These are phyloP conservation scores for Zygotorulaspora chibaensis DNA, from an alignment of 805 yeast species.

Conservation along the genomic window DNA sequence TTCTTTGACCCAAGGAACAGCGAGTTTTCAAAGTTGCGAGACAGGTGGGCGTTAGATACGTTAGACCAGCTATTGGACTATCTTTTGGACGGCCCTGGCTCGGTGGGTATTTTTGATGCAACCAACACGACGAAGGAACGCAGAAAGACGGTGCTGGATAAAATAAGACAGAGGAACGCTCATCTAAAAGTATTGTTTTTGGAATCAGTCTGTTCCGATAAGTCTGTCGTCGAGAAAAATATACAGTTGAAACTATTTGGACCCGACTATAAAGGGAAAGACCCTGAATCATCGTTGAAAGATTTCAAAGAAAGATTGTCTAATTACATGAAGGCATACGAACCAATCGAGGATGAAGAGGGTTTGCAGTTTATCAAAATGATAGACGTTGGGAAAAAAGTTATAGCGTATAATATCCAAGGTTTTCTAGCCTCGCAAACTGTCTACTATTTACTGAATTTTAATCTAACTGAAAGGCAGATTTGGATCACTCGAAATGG, in stretches of 20 bases:
- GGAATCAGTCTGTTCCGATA: conserved; percentile 85
- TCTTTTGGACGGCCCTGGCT: conserved; percentile 73
- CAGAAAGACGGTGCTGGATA: conserved; percentile 52
- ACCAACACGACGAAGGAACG: conserved; percentile 71
- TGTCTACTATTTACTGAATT: conserved; percentile 80
- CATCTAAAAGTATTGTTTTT: conserved; percentile 74
- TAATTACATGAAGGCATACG: conserved; percentile 86
- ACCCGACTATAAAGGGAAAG: conserved; percentile 87
- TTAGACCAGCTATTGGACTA: conserved; percentile 78
- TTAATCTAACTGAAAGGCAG: conserved; percentile 83
- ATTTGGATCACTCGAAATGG: conserved; percentile 96
- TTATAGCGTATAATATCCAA: conserved; percentile 85
- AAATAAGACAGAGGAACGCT: conserved; percentile 53
- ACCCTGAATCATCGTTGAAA: conserved; percentile 67
- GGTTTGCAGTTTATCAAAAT: conserved; percentile 81
- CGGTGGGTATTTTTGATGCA: conserved; percentile 89
- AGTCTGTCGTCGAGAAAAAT: conserved; percentile 72
- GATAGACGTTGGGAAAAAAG: conserved; percentile 94
- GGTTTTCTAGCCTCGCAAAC: conserved; percentile 90
- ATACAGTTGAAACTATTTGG: conserved; percentile 83
- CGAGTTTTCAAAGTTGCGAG: conserved; percentile 62
- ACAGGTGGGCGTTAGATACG: conserved; percentile 96
- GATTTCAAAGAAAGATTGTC: conserved; percentile 79
- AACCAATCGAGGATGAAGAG: conserved; percentile 79
- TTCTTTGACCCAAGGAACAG: conserved; percentile 81